Conservation (phyloP, 805 yeast genomes). For the Trichomonascus vanleenenianus region DNA sequence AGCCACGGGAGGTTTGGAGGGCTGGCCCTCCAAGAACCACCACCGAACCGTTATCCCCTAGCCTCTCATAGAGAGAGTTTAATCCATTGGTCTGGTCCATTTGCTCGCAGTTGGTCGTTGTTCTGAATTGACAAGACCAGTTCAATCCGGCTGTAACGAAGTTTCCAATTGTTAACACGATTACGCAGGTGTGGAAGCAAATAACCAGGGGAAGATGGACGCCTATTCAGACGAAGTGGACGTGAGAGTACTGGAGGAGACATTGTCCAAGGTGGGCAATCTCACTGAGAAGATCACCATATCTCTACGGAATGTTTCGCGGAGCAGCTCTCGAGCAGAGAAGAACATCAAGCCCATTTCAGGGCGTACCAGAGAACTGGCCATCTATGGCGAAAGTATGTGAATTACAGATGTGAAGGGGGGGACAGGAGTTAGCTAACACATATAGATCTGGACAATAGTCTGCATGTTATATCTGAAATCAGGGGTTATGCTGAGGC, state of each 20-base stretch:
- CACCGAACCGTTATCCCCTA: no score
- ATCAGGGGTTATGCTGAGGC: conserved; percentile 35
- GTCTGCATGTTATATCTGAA: conserved; percentile 22
- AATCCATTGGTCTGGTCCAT: no score
- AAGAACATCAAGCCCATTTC: conserved; percentile 65
- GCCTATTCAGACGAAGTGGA: conserved; percentile 33
- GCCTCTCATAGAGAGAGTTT: no score
- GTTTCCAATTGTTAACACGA: background rate
- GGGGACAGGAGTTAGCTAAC: background rate
- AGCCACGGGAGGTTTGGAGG: no score
- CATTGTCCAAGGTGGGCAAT: conserved; percentile 49
- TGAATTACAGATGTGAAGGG: conserved; percentile 17
- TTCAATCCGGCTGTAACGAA: no score
- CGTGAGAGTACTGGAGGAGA: conserved; percentile 71
- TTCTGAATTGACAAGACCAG: no score
- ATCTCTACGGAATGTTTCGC: conserved; percentile 47
- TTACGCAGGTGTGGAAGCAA: background rate
- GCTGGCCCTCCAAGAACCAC: no score
- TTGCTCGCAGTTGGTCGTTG: no score
- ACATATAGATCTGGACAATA: conserved; percentile 14
- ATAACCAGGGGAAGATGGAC: background rate
- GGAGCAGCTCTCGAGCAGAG: conserved; percentile 48
- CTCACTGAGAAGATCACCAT: conserved; percentile 48
- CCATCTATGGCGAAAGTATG: conserved; percentile 39
- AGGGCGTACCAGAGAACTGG: conserved; percentile 49